Percentiles rank a stretch among this genome's conserved stretches.
Evolutionary conservation across 139 green algal species (phyloP).

Genomic region (Picochlorum sp.): DNA sequence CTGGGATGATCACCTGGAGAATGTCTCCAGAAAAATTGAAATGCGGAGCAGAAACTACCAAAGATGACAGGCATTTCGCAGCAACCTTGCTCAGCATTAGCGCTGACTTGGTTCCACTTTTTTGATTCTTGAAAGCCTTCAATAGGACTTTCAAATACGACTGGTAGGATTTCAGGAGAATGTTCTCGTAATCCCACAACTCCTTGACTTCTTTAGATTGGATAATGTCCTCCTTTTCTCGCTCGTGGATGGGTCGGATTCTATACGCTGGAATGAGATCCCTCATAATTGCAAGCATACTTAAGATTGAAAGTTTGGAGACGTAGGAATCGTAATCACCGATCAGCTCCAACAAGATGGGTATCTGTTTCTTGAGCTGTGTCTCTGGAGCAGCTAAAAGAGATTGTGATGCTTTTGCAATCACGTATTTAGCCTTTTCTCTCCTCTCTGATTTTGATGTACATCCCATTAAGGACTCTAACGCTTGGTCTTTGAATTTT

Average conservation of each 20-base stretch:
- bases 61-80: constrained; percentile 57
- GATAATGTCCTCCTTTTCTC: constrained; percentile 46
- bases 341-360: constrained; percentile 29
- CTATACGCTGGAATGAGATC: constrained; percentile 77
- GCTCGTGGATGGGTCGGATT: constrained; percentile 64
- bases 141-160: constrained; percentile 64
- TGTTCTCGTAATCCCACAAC: constrained; percentile 64
- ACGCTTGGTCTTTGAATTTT: constrained; percentile 11
- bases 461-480: constrained; percentile 29
- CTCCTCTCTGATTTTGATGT: constrained; percentile 27
- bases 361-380: constrained; percentile 31
- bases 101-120: constrained; percentile 8
- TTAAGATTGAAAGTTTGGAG: constrained; percentile 69
- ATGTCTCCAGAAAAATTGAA: constrained; percentile 82
- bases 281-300: constrained; percentile 68
- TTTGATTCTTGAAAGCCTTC: constrained; percentile 17
- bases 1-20: constrained; percentile 65
- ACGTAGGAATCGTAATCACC: constrained; percentile 37
- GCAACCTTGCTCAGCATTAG: constrained; percentile 38
- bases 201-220: constrained; percentile 57
- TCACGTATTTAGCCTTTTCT: constrained; percentile 46
- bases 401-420: constrained; percentile 56
- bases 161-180: constrained; percentile 76
- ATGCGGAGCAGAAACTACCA: constrained; percentile 62
- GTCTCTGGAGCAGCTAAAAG: constrained; percentile 67